These are phyloP conservation scores for Excoecaria cochinchinensis DNA, from an alignment of 345 rosid species.

Conservation along the genomic window DNA sequence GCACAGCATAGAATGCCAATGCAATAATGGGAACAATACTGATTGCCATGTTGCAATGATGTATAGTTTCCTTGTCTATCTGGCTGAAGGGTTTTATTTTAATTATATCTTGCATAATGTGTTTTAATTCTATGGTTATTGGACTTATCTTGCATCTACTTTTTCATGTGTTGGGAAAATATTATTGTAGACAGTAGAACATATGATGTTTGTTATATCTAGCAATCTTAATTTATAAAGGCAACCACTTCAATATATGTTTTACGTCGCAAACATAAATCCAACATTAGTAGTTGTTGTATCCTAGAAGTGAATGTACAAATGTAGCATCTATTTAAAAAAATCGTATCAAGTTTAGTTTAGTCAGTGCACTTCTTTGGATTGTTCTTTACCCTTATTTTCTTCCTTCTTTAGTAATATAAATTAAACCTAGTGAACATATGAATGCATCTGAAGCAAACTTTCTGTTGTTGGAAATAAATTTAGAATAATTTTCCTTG, in stretches of 20 bases:
- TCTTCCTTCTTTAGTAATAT: neutral
- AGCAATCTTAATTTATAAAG: neutral
- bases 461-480: neutral
- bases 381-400: neutral
- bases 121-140: neutral
- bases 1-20: constrained; percentile 33
- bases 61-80: constrained; percentile 33
- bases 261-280: neutral
- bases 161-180: neutral
- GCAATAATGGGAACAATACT: constrained; percentile 31
- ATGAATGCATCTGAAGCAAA: neutral
- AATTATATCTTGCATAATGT: neutral
- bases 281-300: neutral
- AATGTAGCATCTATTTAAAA: neutral
- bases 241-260: neutral
- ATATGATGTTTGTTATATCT: neutral
- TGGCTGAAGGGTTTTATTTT: neutral
- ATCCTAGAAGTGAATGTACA: neutral
- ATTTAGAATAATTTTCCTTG: neutral
- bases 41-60: constrained; percentile 50
- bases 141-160: neutral
- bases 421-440: neutral
- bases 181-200: neutral
- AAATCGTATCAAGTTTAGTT: neutral
- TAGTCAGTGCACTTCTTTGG: neutral